Conservation (phyloP, 2,329 filamentous ascomycete genomes). For the Dendryphion nanum region DNA sequence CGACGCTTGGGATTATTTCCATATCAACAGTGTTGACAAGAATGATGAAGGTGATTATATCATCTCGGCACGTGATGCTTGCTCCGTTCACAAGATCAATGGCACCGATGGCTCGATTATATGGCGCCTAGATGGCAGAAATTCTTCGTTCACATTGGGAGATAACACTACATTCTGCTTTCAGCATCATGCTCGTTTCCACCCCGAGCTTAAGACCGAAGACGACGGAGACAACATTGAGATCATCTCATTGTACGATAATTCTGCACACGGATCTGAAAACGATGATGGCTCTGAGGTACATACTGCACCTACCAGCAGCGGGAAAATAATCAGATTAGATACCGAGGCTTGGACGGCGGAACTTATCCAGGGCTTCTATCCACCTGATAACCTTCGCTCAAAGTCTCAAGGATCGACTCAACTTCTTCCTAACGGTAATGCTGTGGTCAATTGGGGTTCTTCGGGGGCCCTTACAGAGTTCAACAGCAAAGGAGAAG, state of each 20-base stretch:
- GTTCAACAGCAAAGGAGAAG: conserved; percentile 40
- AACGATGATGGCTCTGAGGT: conserved; percentile 46
- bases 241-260: conserved; percentile 38
- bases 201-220: conserved; percentile 9
- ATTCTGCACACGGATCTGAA: conserved; percentile 37
- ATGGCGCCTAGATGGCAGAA: conserved; percentile 33
- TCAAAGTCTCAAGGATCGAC: conserved; percentile 43
- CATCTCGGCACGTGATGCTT: conserved; percentile 26
- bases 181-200: conserved; percentile 54
- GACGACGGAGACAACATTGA: conserved; percentile 11
- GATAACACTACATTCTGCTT: conserved; percentile 20
- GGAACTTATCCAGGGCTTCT: conserved; percentile 16
- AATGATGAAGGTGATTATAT: conserved; percentile 29
- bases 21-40: conserved; percentile 42
- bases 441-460: conserved; percentile 52
- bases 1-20: conserved; percentile 40
- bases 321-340: conserved; percentile 18
- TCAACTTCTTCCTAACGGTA: conserved; percentile 43
- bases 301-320: conserved; percentile 18
- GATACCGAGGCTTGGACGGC: conserved; percentile 16
- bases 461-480: conserved; percentile 52
- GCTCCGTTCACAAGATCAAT: conserved; percentile 24
- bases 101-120: conserved; percentile 23
- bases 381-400: conserved; percentile 32
- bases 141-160: conserved; percentile 16